Base-by-base conservation (phyloP, 139 green algal species). In the Tetradesmus lagerheimii region DNA sequence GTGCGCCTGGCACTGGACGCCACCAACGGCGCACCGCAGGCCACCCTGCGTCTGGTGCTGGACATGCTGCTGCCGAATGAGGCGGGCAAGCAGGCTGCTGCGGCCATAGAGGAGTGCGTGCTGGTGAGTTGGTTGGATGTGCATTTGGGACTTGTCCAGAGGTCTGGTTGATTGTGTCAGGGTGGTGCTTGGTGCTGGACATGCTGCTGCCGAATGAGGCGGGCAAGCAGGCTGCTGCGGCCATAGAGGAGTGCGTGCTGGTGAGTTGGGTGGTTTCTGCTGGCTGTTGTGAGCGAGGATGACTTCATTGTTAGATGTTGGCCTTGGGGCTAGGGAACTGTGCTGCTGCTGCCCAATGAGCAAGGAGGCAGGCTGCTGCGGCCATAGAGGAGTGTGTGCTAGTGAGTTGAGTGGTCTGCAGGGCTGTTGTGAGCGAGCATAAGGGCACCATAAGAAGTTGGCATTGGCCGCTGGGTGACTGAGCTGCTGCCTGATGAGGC, bases 31-130 rank as follows among this genome's bases (percentile, higher is more conserved):
- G 43, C 43, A 4, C 41, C 39, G 34, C 15, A 34, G 29, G 15
- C 25, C 4, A 89, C 84, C 67, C 85, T 95, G 66, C 35, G 90
- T 12, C 74, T 95, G 76, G 93, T 92, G 20, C 92, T 93, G 37
- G 92, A 92, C 50, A 91, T 94, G 93, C 93, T 97, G 85, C 92
- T 91, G 29, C 80, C 89, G 67, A 76, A 95, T 38, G 83, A 93
- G 35, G 76, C 90, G 1, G 74, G 66, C 12, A 45, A 53, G 76
- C 74, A 92, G 89, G 91, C 86, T 14, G 89, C 93, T 29, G 50
- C 85, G 41, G 43, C 87, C 1, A 81, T 96, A 18, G 91, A 95
- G 89, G 53, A 86, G 43, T 91, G 91, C 14, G 66, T 94, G 37
- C 35, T 86, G 37, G 77, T 90, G 78, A 83, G 86, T 34, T 62